Evolutionary conservation across 768 basidiomycete species (phyloP), one percentile per base, ranked within the genome.

Genomic region (Leccinum fibrillosum): DNA sequence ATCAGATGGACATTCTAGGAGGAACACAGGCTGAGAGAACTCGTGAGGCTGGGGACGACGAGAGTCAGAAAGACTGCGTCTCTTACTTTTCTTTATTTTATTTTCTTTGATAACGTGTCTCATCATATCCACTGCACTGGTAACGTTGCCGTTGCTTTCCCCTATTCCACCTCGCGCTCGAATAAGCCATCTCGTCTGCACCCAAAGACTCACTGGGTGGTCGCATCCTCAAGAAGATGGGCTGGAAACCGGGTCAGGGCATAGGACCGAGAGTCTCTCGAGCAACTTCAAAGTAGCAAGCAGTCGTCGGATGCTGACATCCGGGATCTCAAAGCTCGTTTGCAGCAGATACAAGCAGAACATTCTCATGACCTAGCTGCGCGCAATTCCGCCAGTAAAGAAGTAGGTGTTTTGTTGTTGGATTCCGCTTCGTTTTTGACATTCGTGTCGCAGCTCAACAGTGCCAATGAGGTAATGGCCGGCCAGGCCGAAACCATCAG

Each of bases 221-320:
- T 25, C 25, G 25, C 25, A 25, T 98, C 8, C 80, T 99, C 54
- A 88, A 87, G 76, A 95, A 93, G 75, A 94, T 98, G 89, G 96
- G 96, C 0, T 98, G 96, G 96, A 80, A 88, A 44, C 73, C 86
- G 0, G 96, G 95, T 1, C 94, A 95, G 73, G 96, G 96, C 12
- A 86, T 98, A 21, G 96, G 96, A 0, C 93, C 95, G 4, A 83
- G 25, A 88, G 10, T 60, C 72, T 17, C 65, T 80, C n/a, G 75
- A 78, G 34, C 76, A 81, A 45, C 69, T 88, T 49, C 78, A 83
- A 58, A 64, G 72, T 49, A 80, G 76, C 12, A 88, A 83, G 64
- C 70, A 71, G 5, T 68, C 73, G 4, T 75, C 81, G 12, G 84
- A 86, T 60, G 65, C 72, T 11, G 76, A 85, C 55, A 73, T 89